Evolutionary conservation across 805 yeast species (phyloP), one percentile per base, ranked within the genome.

Genomic region (Yarrowia sp.): DNA sequence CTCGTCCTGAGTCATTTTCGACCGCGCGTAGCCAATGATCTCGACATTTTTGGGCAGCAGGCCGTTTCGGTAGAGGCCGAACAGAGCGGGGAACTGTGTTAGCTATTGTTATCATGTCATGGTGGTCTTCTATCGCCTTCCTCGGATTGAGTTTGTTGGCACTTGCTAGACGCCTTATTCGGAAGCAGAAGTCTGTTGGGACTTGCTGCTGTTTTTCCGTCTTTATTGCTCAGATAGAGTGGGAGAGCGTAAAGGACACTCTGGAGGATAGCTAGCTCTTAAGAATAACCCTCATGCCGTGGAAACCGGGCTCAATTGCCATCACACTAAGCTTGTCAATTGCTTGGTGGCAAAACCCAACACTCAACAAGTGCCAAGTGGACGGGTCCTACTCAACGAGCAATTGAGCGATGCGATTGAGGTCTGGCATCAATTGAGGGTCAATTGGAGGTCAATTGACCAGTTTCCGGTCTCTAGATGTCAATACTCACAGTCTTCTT

Each of bases 1-100:
- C 45, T 90, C 95, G 26, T 85, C 89, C 46, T 82, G 81, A 40
- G 84, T 76, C 79, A 95, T 79, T 64, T 89, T 83, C 22, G 97
- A 89, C 74, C 99, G 86, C 38, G 99, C 99, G 78, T 90, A 95
- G 35, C 99, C 99, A 72, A 91, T 84, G 74, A 95, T 91, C 75
- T 86, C 86, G 46, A 90, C 87, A 38, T 87, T 78, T 12, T 81
- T 75, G 10, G 97, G 91, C 69, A 94, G 82, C 72, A 86, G 87
- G 49, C 96, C 97, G 77, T 93, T 89, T 72, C 90, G 82, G 80
- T 65, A 78, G 65, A 81, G 75, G 22, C 81, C 81, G 72, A 81
- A 81, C 70, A 81, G 71, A 7, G 83, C 83, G 19, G 83, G 83
- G 74, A 77, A 81, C 65, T 59, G 42, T 11, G 65, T 76, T 76